Base-by-base conservation (phyloP, 345 rosid species). In the Eucalyptus leucophloia region DNA sequence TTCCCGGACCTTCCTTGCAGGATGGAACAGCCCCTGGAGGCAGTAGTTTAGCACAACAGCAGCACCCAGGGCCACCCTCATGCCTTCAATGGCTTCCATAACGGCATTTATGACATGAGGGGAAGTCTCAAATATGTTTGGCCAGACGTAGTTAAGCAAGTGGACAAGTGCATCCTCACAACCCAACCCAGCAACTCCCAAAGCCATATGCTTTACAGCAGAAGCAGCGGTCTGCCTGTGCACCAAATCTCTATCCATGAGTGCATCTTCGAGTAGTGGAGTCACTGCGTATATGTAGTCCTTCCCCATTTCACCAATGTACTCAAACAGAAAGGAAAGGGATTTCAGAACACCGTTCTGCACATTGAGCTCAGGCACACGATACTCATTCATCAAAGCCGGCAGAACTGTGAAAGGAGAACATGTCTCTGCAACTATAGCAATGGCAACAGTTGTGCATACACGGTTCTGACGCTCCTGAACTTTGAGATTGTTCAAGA, bases 391-490 rank as follows among this genome's bases (percentile, higher is more conserved):
- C 99, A 98, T 98, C 91, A 97, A 90, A 49, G 99, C 99, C 1
- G 99, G 99, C 62, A 98, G 91, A 86, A 98, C 99, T 0, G 99
- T 98, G 90, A 98, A 98, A 24, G 99, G 99, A 5, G 99, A 98
- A 88, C 99, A 98, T 6, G 99, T 98, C 91, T 98, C 99, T 19
- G 99, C 99, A 49, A 98, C 99, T 77, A 97, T 98, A 49, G 99
- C 99, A 18, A 98, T 96, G 23, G 99, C 99, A 14, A 97, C 99
- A 9, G 99, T 98, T n/a, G 99, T 98, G 93, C 99, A 97, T 45
- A 98, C 99, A 93, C 99, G 99, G 89, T 98, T 98, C 92, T 97
- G 99, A 23, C 99, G 96, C 91, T 98, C 99, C 93, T 98, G 99
- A 88, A 98, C 99, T 95, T 97, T 98, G 87, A 98, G 99, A 91